phyloP scores from a whole-genome alignment of 2,329 filamentous ascomycete species.

The Paracamarosporium sp. region DNA sequence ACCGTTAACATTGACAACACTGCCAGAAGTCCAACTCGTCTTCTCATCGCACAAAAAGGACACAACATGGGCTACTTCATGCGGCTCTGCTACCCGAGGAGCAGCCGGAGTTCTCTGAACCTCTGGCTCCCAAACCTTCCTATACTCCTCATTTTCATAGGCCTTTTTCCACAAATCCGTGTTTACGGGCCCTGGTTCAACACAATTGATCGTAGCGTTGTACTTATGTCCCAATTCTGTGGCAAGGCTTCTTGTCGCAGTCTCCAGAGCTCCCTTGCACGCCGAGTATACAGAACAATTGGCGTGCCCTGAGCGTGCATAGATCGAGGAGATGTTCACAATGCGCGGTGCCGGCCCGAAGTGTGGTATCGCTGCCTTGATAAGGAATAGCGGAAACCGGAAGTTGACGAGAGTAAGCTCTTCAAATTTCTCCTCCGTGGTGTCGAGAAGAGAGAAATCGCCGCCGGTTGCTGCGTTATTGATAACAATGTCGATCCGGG shows the following conservation, averaged over 20 bases:
- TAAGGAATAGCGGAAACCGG: slow-evolving; percentile 58
- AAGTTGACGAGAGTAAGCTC: slow-evolving; percentile 60
- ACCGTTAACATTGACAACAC: slow-evolving; percentile 60
- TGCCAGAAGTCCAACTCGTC: slow-evolving; percentile 47
- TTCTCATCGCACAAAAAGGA: slow-evolving; percentile 58
- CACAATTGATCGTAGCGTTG: slow-evolving; percentile 64
- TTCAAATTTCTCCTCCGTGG: slow-evolving; percentile 56
- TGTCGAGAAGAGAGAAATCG: slow-evolving; percentile 32
- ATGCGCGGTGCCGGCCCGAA: slow-evolving; percentile 54
- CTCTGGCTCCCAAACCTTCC: slow-evolving; percentile 51
- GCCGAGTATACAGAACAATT: slow-evolving; percentile 57
- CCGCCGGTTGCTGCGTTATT: slow-evolving; percentile 38
- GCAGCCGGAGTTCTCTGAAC: slow-evolving; percentile 53
- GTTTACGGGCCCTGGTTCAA: slow-evolving; percentile 63
- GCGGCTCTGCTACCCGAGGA: slow-evolving; percentile 55
- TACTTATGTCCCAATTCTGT: slow-evolving; percentile 57
- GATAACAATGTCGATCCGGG: slow-evolving; percentile 43
- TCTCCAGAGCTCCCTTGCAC: slow-evolving; percentile 64
- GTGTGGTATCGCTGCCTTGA: slow-evolving; percentile 57
- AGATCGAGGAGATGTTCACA: slow-evolving; percentile 63
- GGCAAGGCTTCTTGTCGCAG: slow-evolving; percentile 57
- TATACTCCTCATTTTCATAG: slow-evolving; percentile 53
- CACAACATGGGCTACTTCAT: slow-evolving; percentile 62
- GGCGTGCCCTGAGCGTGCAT: slow-evolving; percentile 52
- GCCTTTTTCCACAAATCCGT: slow-evolving; percentile 53